Base-by-base conservation (phyloP, 2,329 filamentous ascomycete genomes). In the Blastomyces silverae region DNA sequence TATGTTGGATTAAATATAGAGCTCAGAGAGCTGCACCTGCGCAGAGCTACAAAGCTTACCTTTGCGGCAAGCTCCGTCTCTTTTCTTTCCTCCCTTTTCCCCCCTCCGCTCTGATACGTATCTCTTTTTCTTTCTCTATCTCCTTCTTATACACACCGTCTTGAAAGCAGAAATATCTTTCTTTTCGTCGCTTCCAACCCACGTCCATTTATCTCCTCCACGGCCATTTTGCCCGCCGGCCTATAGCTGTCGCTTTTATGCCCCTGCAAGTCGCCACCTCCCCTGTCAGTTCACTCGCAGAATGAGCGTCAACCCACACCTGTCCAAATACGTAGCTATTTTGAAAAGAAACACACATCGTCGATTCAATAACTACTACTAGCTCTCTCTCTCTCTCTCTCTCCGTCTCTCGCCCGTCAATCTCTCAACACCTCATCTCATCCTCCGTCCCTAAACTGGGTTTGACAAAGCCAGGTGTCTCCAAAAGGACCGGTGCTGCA, bases 371-470 rank as follows among this genome's bases (percentile, higher is more conserved):
- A 20, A 37, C 57, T 17, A n/a, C 10, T 8, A 37, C 57, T 25
- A 37, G 11, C 50, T 61, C 39, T 28, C 56, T 48, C 42, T 64
- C 55, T 59, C 44, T 55, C 22, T 39, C 53, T 44, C 28, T 58
- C 39, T 60, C 22, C 34, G 34, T 34, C 34, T 34, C 34, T 8
- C 34, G 7, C 34, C 34, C 34, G 34, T 37, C 34, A 8, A 37
- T 37, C 34, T 37, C 34, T 37, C 34, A 37, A 37, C 34, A 37
- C 34, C 34, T 11, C 34, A 37, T 37, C 34, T 11, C 34, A 37
- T 11, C 34, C 10, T 37, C 34, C 34, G 7, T 11, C 53, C 20
- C 31, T 31, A 56, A n/a, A 10, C 53, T 37, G 17, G 31, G 28
- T 37, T 37, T n/a, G 31, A 53, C 3, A 53, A 7, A 28, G 22